These are phyloP conservation scores for Terana coerulea DNA, from an alignment of 768 basidiomycete genomes.

Conservation along the genomic window DNA sequence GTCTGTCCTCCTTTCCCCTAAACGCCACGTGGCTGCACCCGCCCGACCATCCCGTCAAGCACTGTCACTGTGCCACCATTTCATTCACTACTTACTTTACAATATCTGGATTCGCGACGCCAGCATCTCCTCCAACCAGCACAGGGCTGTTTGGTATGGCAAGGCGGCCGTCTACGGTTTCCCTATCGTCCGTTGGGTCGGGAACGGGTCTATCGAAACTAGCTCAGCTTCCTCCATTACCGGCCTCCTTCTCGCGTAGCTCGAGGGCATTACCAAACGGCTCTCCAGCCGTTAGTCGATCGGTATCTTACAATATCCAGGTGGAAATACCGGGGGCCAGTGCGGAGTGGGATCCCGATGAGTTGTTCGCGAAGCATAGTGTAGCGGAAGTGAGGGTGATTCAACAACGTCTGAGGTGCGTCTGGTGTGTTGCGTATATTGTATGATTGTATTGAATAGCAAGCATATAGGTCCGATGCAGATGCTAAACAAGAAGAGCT, in stretches of 20 bases:
- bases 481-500: slow-evolving; percentile 87
- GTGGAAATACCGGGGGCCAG: slow-evolving; percentile 23
- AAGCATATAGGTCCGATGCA: slow-evolving; percentile 65
- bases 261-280: slow-evolving; percentile 5
- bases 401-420: slow-evolving; percentile 66
- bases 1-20: no score
- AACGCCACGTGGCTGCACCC: no score
- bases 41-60: no score
- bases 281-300: slow-evolving; percentile 9
- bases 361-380: slow-evolving; percentile 68
- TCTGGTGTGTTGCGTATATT: slow-evolving; percentile 1
- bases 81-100: no score
- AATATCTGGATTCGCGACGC: no score
- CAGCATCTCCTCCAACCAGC: no score
- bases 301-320: slow-evolving; percentile 15
- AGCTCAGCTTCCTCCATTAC: slow-evolving; percentile 2
- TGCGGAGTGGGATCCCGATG: slow-evolving; percentile 59
- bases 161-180: slow-evolving; percentile 34
- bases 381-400: slow-evolving; percentile 65
- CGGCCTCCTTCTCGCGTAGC: slow-evolving; percentile 2
- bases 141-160: slow-evolving; percentile 35
- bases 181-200: slow-evolving; percentile 27
- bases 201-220: slow-evolving; percentile 10
- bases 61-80: no score
- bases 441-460: neutral